Evolutionary conservation across 2,329 filamentous ascomycete species (phyloP), one percentile per base, ranked within the genome.

Genomic region (Penicillium sp.): DNA sequence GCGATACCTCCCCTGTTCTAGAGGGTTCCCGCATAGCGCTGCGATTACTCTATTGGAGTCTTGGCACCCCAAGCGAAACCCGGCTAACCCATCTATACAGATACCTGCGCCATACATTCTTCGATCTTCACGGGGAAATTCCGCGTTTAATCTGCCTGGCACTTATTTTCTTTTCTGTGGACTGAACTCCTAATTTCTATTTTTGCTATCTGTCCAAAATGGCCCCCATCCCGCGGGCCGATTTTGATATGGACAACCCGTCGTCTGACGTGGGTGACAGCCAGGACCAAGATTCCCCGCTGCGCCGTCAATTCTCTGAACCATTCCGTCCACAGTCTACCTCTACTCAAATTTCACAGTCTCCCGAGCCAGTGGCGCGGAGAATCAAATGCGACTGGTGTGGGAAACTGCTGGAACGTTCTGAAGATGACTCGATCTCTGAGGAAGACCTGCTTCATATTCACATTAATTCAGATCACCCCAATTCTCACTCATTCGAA

Each of bases 231-330:
- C 66, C 70, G 46, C 69, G 71, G 55, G 66, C 63, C 55, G 68
- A 74, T 63, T 56, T 73, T 54, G 72, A 75, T 46, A 64, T 69
- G 57, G 70, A 74, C 54, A 71, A 69, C 54, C 71, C 66, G 67
- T 73, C 71, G 56, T 73, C 73, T 29, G 70, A 73, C 56, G 63
- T 73, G 62, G 71, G 63, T 53, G 69, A 71, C 61, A 73, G 71
- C 58, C 70, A 70, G 62, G 71, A 71, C 56, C 69, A 69, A 62
- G 71, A 71, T 57, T 75, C 72, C 48, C 67, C 71, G 16, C 59
- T 72, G 54, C 70, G 67, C 63, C 73, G 73, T 64, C 72, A 74
- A 64, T 74, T 74, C 58, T 76, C 74, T 59, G 74, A 76, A 51
- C 72, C 71, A 49, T 61, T 71, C 49, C 68, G 69, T 47, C 62